phyloP scores from a whole-genome alignment of 2,329 filamentous ascomycete genomes.

The Aureobasidium subglaciale region DNA sequence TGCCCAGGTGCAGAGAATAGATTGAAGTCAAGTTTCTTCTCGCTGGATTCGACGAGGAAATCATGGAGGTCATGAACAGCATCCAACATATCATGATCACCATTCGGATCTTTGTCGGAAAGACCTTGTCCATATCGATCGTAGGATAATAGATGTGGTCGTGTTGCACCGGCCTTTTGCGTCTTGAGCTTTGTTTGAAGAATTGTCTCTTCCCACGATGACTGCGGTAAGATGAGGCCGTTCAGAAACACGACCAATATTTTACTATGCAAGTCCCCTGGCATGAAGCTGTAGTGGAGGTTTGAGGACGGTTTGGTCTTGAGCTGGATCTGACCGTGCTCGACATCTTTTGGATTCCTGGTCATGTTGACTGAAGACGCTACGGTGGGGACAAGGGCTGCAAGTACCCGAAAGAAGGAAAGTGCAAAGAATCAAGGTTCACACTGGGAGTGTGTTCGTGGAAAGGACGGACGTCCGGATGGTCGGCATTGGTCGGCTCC shows the following conservation, averaged over 20 bases:
- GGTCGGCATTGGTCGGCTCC: too few species aligned
- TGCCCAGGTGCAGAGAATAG: background rate
- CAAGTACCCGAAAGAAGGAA: too few species aligned
- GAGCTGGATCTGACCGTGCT: too few species aligned
- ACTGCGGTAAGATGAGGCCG: conserved; percentile 36
- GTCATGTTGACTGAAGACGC: too few species aligned
- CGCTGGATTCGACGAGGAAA: background rate
- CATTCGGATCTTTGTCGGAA: conserved; percentile 36
- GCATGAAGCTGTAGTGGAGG: background rate
- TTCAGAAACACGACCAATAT: conserved; percentile 40
- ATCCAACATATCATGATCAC: background rate
- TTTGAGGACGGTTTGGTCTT: background rate
- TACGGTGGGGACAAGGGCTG: too few species aligned
- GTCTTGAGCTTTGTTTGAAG: background rate
- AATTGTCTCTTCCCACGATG: conserved; percentile 33
- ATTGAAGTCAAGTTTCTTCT: conserved; percentile 10
- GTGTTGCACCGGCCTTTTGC: conserved; percentile 28
- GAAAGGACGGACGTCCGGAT: too few species aligned
- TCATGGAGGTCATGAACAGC: background rate
- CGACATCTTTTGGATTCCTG: too few species aligned
- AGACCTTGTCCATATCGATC: conserved; percentile 54
- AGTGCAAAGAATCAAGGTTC: too few species aligned
- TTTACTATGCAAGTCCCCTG: conserved; percentile 8
- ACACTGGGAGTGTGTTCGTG: too few species aligned
- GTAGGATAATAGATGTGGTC: conserved; percentile 42